These are phyloP conservation scores for Gnetum montanum DNA, from an alignment of 75 land plant species.

Conservation along the genomic window DNA sequence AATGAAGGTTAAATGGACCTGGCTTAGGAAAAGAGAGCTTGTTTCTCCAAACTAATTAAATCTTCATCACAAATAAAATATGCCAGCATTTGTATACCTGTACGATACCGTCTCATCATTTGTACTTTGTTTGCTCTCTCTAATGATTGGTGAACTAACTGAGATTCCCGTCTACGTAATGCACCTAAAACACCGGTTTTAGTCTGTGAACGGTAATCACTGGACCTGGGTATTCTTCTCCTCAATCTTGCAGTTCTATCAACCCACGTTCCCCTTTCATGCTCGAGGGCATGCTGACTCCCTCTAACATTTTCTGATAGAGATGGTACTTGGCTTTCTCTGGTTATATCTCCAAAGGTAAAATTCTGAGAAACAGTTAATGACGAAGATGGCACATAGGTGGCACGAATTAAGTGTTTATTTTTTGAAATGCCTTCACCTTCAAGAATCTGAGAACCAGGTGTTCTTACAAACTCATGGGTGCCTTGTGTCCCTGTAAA, in stretches of 20 bases:
- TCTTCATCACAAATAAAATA: background rate
- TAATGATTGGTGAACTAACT: conserved; percentile 19
- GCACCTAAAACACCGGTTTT: conserved; percentile 22
- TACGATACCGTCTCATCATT: conserved; percentile 38
- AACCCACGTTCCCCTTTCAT: conserved; percentile 3
- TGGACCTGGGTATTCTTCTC: conserved; percentile 18
- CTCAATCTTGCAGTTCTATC: conserved; percentile 12
- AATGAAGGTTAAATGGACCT: background rate
- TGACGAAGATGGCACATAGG: conserved; percentile 18
- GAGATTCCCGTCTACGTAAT: conserved; percentile 29
- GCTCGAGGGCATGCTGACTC: background rate
- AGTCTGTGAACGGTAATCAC: conserved; percentile 18
- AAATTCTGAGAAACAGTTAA: conserved; percentile 11
- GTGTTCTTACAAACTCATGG: background rate
- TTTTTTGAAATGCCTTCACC: background rate
- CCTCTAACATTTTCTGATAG: conserved; percentile 11
- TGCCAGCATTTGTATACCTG: conserved; percentile 12
- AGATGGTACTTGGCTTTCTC: conserved; percentile 20
- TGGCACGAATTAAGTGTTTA: conserved; percentile 30
- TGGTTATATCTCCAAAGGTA: conserved; percentile 8
- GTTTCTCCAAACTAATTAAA: background rate
- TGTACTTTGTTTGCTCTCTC: conserved; percentile 42
- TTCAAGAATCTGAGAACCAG: conserved; percentile 7
- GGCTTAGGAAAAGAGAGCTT: background rate
- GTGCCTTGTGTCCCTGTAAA: conserved; percentile 18